phyloP scores from a whole-genome alignment of 2,329 filamentous ascomycete genomes.

The Diaporthe caulivora region DNA sequence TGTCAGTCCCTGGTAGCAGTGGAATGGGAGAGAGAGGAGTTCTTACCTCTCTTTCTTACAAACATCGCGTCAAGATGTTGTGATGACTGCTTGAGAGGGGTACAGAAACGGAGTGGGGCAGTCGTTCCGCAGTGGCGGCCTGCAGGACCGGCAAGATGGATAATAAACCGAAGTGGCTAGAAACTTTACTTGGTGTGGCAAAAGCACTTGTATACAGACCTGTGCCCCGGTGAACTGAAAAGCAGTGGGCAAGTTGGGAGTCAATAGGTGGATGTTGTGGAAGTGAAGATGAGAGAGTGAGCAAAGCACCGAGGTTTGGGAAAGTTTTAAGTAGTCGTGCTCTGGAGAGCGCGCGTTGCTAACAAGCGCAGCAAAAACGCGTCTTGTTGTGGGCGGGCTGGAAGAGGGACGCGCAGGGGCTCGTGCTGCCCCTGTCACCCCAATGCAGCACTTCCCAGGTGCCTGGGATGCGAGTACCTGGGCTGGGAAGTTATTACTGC shows the following conservation, averaged over 20 bases:
- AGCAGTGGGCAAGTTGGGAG: not conserved
- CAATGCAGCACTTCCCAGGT: slow-evolving; percentile 30
- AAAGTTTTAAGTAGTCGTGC: slow-evolving; percentile 40
- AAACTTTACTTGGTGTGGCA: not conserved
- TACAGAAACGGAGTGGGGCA: slow-evolving; percentile 28
- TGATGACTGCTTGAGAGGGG: slow-evolving; percentile 15
- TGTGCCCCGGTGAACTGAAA: slow-evolving; percentile 8
- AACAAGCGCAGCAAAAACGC: slow-evolving; percentile 29
- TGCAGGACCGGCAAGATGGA: slow-evolving; percentile 11
- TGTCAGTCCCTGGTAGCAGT: slow-evolving; percentile 7
- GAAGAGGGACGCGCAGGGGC: slow-evolving; percentile 33
- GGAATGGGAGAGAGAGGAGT: not conserved
- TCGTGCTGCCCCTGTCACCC: slow-evolving; percentile 33
- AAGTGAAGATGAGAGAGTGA: slow-evolving; percentile 21
- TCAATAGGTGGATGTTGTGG: slow-evolving; percentile 8
- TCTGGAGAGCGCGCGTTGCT: slow-evolving; percentile 37
- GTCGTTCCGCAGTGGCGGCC: slow-evolving; percentile 21
- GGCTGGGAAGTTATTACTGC: not conserved
- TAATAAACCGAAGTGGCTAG: not conserved
- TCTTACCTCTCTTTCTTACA: slow-evolving; percentile 73
- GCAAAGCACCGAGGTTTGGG: slow-evolving; percentile 22
- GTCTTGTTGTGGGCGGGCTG: slow-evolving; percentile 32
- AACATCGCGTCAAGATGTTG: slow-evolving; percentile 62
- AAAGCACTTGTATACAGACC: not conserved
- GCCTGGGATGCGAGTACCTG: not conserved